Conservation (phyloP, 2,329 filamentous ascomycete genomes). For the Fusarium oxysporum region DNA sequence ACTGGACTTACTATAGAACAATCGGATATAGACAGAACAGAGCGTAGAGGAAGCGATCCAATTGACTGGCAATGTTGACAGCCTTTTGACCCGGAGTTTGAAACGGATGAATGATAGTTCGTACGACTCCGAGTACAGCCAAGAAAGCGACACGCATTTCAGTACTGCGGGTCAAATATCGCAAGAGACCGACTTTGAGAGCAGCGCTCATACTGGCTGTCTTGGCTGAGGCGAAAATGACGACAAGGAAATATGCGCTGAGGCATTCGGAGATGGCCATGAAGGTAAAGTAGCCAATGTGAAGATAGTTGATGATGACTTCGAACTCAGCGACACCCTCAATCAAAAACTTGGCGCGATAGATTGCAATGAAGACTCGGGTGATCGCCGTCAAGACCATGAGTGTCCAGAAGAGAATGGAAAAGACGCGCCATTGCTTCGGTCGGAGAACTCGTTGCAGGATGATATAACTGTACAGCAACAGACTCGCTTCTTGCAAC, state of each 20-base stretch:
- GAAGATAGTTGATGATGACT: constrained; percentile 51
- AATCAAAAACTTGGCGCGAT: constrained; percentile 48
- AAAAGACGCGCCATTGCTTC: constrained; percentile 55
- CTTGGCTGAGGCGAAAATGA: constrained; percentile 50
- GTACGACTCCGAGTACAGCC: constrained; percentile 52
- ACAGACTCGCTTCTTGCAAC: constrained; percentile 57
- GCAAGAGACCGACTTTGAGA: constrained; percentile 49
- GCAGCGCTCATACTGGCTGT: constrained; percentile 40
- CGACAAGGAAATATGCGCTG: constrained; percentile 54
- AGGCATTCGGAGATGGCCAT: constrained; percentile 55
- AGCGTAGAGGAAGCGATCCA: constrained; percentile 56
- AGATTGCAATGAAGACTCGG: constrained; percentile 54
- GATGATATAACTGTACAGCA: constrained; percentile 63
- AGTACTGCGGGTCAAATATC: constrained; percentile 53
- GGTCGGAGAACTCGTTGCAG: constrained; percentile 62
- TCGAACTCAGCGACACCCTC: constrained; percentile 36
- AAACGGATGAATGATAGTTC: constrained; percentile 56
- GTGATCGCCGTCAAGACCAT: constrained; percentile 63
- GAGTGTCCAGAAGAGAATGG: constrained; percentile 66
- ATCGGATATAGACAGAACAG: constrained; percentile 56
- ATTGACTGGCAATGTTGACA: constrained; percentile 50
- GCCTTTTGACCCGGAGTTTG: constrained; percentile 52
- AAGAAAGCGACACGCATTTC: constrained; percentile 54
- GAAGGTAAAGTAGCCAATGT: constrained; percentile 55
- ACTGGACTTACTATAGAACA: constrained; percentile 52